phyloP scores from a whole-genome alignment of 331 rosid genomes.

The Malus hybrid region DNA sequence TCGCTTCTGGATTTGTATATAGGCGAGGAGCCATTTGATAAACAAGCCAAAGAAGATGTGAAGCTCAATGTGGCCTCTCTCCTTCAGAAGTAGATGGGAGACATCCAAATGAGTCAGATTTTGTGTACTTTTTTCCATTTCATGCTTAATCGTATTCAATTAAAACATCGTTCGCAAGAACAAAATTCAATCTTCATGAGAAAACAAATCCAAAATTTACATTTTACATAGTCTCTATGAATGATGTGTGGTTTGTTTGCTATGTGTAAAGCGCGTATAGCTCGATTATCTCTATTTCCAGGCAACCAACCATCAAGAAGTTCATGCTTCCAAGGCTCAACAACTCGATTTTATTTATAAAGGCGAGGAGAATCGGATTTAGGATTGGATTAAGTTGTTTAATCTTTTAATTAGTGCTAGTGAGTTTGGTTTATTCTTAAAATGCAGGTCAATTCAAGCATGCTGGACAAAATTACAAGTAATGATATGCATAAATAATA shows the following conservation, averaged over 20 bases:
- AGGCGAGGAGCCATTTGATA: constrained; percentile 82
- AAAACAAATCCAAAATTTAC: too few species aligned
- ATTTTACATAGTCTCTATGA: not conserved
- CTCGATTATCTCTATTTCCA: not conserved
- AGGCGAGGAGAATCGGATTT: not conserved
- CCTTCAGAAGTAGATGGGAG: constrained; percentile 28
- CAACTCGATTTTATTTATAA: not conserved
- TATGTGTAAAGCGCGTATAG: not conserved
- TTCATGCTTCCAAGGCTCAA: not conserved
- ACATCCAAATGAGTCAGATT: not conserved
- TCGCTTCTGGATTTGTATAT: constrained; percentile 54
- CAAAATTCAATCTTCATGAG: not conserved
- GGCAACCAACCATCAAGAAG: not conserved
- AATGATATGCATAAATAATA: too few species aligned
- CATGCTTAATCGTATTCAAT: not conserved
- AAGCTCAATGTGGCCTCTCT: constrained; percentile 48
- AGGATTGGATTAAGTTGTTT: not conserved
- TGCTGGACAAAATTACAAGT: not conserved
- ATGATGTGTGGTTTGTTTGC: not conserved
- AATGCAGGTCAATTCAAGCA: not conserved
- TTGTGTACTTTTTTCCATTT: not conserved
- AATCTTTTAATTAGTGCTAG: not conserved
- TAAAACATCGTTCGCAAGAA: not conserved
- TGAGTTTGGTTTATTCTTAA: not conserved
- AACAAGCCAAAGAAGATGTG: constrained; percentile 77